Base-by-base conservation (phyloP, 768 basidiomycete species). In the Scleroderma bovista region DNA sequence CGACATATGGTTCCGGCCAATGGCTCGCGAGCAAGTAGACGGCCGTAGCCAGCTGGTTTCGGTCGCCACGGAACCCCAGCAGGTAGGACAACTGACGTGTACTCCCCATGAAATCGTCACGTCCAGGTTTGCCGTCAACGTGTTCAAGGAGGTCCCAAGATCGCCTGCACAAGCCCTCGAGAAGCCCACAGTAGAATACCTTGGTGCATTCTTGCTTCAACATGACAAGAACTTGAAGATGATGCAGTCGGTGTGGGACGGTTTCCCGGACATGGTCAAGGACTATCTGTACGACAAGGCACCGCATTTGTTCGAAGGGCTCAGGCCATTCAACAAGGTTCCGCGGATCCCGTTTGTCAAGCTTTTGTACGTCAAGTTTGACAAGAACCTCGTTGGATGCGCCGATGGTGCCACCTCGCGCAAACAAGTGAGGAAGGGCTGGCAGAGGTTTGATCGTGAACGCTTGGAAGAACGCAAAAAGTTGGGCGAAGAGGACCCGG, bases 201-300 rank as follows among this genome's bases (percentile, higher is more conserved):
- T 65, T n/a, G 65, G 63, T 47, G 57, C 59, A n/a, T 65, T 45
- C 42, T 38, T 67, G 4, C 33, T 67, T 1, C 44, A 53, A 17
- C 8, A 26, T 7, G 13, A 50, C 16, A 40, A 51, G 17, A 24
- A 34, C 16, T 1, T 16, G 0, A 44, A 32, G 2, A 44, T 62
- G 22, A 1, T 3, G 10, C 36, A 1, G 24, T 0, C 12, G 8
- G 0, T 8, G 6, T 66, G 61, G 61, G 5, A 6, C 17, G 13
- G 37, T 9, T 6, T 62, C 46, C 17, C 47, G 4, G 46, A 60
- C 16, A 13, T 45, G 5, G 33, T 38, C 24, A 52, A 43, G 23
- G 50, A 15, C 15, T 37, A 45, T 33, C 20, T 59, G 24, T 51
- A 20, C 3, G 13, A 46, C 15, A 54, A 40, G 6, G 40, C 23